These are phyloP conservation scores for Apiospora hydei DNA, from an alignment of 2,329 filamentous ascomycete species.

Conservation along the genomic window DNA sequence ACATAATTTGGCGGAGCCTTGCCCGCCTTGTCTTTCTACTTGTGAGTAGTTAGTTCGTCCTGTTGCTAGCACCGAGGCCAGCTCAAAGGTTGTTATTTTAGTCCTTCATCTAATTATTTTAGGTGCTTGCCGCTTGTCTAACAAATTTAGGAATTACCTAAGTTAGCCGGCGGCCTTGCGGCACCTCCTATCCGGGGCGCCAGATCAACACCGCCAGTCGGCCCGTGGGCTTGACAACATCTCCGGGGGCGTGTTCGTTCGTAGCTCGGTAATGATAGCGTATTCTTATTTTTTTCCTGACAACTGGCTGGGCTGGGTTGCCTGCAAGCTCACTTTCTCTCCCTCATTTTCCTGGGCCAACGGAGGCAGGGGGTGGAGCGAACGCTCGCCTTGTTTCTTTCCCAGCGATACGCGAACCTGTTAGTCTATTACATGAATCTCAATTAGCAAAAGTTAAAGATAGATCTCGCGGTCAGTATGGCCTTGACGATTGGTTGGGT, in stretches of 20 bases:
- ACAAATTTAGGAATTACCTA: background rate
- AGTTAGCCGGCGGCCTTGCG: background rate
- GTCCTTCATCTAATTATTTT: background rate
- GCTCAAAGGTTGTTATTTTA: background rate
- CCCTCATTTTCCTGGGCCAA: background rate
- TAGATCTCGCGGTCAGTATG: background rate
- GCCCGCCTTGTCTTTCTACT: background rate
- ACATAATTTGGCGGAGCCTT: too few relatives aligned
- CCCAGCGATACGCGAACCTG: background rate
- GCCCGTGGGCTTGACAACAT: background rate
- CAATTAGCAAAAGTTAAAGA: background rate
- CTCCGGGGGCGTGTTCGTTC: background rate
- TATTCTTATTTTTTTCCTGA: background rate
- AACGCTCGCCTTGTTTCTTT: background rate
- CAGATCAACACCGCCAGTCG: background rate
- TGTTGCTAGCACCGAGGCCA: background rate
- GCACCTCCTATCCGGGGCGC: constrained; percentile 4
- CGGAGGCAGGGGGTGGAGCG: background rate
- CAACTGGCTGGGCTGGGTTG: background rate
- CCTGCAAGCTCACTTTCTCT: background rate
- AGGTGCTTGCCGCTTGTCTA: background rate
- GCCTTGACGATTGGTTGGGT: background rate
- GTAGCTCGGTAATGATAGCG: background rate
- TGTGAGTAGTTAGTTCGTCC: background rate
- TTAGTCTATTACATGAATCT: background rate